Conservation (phyloP, 768 basidiomycete species). For the Boletus sp. region DNA sequence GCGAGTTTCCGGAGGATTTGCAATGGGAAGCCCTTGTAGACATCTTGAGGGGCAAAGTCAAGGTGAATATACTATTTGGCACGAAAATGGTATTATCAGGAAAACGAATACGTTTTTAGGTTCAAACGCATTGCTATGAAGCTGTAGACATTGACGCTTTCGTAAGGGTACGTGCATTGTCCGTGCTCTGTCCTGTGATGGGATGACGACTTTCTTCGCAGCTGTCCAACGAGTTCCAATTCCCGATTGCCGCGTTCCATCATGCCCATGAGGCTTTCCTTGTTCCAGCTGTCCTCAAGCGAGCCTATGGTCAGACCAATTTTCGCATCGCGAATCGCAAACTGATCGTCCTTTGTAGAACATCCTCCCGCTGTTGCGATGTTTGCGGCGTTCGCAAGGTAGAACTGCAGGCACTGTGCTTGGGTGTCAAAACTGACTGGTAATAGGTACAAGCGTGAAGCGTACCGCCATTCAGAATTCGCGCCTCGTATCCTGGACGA, state of each 20-base stretch:
- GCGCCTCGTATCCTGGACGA: constrained; percentile 53
- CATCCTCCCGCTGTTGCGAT: constrained; percentile 65
- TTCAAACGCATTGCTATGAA: constrained; percentile 54
- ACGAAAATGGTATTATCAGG: background rate
- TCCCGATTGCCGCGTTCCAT: constrained; percentile 71
- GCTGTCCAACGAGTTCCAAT: constrained; percentile 80
- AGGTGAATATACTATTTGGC: constrained; percentile 37
- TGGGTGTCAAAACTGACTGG: background rate
- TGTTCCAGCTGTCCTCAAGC: constrained; percentile 72
- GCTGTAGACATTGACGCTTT: constrained; percentile 68
- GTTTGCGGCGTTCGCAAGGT: constrained; percentile 57
- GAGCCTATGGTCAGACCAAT: constrained; percentile 49
- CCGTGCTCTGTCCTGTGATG: background rate
- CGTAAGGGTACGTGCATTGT: constrained; percentile 47
- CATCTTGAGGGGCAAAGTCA: constrained; percentile 69
- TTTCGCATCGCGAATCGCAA: background rate
- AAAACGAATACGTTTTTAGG: constrained; percentile 23
- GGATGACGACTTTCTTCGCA: constrained; percentile 20
- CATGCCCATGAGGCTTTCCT: constrained; percentile 81
- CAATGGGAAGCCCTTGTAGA: constrained; percentile 73
- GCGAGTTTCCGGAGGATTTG: constrained; percentile 61
- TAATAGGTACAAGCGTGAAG: constrained; percentile 54
- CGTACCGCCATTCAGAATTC: constrained; percentile 54
- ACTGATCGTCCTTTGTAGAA: constrained; percentile 26
- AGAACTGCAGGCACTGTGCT: constrained; percentile 4